These are phyloP conservation scores for Uncinocarpus reesii DNA, from an alignment of 2,329 filamentous ascomycete species.

Conservation along the genomic window DNA sequence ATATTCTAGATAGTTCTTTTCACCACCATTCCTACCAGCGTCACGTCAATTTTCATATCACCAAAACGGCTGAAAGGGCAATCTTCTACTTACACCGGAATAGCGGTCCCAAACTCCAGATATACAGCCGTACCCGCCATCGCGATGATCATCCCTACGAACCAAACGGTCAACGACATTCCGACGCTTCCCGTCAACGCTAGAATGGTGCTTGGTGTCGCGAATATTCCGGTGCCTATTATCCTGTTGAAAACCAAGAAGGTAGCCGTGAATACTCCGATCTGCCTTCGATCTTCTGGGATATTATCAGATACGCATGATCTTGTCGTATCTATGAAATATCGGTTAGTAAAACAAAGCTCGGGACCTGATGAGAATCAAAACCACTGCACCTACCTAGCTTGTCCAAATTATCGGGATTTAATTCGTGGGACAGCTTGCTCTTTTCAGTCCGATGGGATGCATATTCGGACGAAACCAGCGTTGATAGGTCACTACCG, in stretches of 20 bases:
- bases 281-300: slow-evolving; percentile 23
- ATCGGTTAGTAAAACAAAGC: neutral
- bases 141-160: slow-evolving; percentile 40
- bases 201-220: slow-evolving; percentile 40
- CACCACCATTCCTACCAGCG: slow-evolving; percentile 39
- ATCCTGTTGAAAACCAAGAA: slow-evolving; percentile 42
- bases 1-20: slow-evolving; percentile 46
- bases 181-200: slow-evolving; percentile 38
- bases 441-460: neutral
- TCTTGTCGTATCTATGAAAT: neutral
- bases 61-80: no score
- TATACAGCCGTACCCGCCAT: slow-evolving; percentile 38
- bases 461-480: neutral
- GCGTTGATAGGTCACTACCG: neutral
- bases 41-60: neutral
- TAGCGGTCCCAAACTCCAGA: slow-evolving; percentile 43
- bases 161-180: slow-evolving; percentile 42
- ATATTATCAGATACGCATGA: neutral
- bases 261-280: slow-evolving; percentile 34
- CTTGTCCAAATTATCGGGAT: neutral
- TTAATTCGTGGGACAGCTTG: neutral
- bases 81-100: slow-evolving; percentile 36
- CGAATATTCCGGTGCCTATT: slow-evolving; percentile 43
- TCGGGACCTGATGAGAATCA: neutral
- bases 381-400: neutral